phyloP scores from a whole-genome alignment of 2,329 filamentous ascomycete genomes.

The Trichophyton verrucosum region DNA sequence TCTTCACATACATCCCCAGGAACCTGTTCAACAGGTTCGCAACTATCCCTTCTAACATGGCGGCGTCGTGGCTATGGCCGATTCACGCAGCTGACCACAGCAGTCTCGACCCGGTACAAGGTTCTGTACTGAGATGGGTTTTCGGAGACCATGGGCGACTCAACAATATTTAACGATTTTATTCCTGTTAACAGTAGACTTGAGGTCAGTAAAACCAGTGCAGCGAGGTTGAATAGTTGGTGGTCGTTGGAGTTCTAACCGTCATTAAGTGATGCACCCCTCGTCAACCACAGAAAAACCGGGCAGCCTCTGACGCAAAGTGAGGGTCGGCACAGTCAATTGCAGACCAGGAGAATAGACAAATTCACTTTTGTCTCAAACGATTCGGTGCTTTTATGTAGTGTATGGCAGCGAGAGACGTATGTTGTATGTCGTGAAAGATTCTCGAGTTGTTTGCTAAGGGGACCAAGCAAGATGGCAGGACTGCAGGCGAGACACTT shows the following conservation, averaged over 20 bases:
- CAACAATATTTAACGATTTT: neutral
- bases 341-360: neutral
- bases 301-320: neutral
- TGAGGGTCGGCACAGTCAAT: neutral
- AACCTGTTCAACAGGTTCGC: slow-evolving; percentile 97
- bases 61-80: slow-evolving; percentile 39
- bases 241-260: neutral
- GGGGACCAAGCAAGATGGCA: neutral
- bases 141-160: slow-evolving; percentile 1
- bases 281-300: neutral
- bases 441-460: neutral
- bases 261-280: neutral
- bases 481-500: too few species aligned
- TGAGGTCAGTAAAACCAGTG: neutral
- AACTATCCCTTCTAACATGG: slow-evolving; percentile 92
- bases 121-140: neutral
- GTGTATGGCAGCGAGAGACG: neutral
- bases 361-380: neutral
- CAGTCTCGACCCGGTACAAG: slow-evolving; percentile 41
- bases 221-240: neutral
- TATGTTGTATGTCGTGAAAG: neutral
- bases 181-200: neutral
- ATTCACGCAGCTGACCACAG: slow-evolving; percentile 79
- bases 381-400: neutral
- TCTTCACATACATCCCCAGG: slow-evolving; percentile 99